A percentile compares a stretch with the other conserved stretches of the same genome.
phyloP scores from a whole-genome alignment of 805 yeast genomes.

The Ogataea pignaliae region DNA sequence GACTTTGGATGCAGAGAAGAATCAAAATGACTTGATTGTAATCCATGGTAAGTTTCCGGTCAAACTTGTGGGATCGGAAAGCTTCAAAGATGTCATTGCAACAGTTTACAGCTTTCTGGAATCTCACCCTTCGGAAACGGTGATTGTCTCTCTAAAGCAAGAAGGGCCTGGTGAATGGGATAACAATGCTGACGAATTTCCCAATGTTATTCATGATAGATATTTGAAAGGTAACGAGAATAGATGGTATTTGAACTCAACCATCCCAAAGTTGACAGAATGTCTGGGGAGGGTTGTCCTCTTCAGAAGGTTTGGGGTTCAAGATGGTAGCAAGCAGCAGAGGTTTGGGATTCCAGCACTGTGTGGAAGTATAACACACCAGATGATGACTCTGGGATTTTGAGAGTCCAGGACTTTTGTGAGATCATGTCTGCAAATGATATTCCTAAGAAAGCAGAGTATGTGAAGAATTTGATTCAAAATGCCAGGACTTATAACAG shows the following conservation, averaged over 20 bases:
- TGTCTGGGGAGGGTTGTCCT: constrained; percentile 63
- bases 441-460: constrained; percentile 50
- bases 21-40: constrained; percentile 52
- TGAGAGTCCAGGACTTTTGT: constrained; percentile 72
- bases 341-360: constrained; percentile 64
- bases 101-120: constrained; percentile 58
- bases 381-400: constrained; percentile 57
- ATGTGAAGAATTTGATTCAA: constrained; percentile 51
- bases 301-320: constrained; percentile 68
- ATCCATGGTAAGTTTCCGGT: constrained; percentile 78
- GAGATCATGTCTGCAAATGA: constrained; percentile 52
- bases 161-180: constrained; percentile 71
- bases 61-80: constrained; percentile 50
- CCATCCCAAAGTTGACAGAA: constrained; percentile 56
- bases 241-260: constrained; percentile 55
- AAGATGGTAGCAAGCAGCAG: constrained; percentile 33
- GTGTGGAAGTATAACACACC: constrained; percentile 64
- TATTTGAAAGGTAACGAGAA: constrained; percentile 47
- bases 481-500: constrained; percentile 48
- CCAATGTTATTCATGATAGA: constrained; percentile 53
- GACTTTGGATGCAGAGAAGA: constrained; percentile 36
- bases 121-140: constrained; percentile 51
- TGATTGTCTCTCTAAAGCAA: constrained; percentile 64
- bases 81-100: constrained; percentile 45
- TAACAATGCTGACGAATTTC: constrained; percentile 59